Conservation (phyloP, 1,139 yeast species). For the Chernovozyma sophiae-reginae region DNA sequence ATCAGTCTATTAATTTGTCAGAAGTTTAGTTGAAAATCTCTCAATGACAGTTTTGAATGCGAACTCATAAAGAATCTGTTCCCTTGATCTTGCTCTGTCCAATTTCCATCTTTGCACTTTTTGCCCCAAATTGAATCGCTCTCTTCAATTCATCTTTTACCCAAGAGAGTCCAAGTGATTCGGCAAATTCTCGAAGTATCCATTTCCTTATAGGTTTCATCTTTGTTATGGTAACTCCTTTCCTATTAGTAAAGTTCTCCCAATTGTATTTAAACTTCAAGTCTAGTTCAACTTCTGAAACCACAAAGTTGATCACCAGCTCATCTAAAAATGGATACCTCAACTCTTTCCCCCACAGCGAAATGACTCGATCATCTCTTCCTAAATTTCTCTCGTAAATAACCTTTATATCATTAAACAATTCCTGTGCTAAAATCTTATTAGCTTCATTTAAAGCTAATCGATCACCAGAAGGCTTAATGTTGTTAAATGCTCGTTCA, state of each 20-base stretch:
- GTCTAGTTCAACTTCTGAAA: slow-evolving; percentile 45
- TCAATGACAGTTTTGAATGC: too few species aligned
- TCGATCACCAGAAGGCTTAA: slow-evolving; percentile 13
- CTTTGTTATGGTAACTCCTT: slow-evolving; percentile 20
- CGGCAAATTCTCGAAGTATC: slow-evolving; percentile 62
- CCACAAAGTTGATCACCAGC: slow-evolving; percentile 51
- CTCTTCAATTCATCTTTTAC: slow-evolving; percentile 79
- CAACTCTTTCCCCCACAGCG: slow-evolving; percentile 85
- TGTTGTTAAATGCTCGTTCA: slow-evolving; percentile 43
- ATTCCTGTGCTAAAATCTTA: slow-evolving; percentile 37
- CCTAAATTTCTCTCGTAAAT: slow-evolving; percentile 79
- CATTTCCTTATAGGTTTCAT: slow-evolving; percentile 49
- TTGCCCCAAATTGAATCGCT: slow-evolving; percentile 95
- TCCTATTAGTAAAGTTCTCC: slow-evolving; percentile 25
- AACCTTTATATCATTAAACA: slow-evolving; percentile 65
- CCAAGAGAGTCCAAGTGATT: slow-evolving; percentile 42
- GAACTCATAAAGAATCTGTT: slow-evolving; percentile 42
- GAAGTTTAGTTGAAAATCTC: too few species aligned
- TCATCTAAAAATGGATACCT: slow-evolving; percentile 85
- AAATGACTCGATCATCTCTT: slow-evolving; percentile 84
- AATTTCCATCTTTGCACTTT: slow-evolving; percentile 85
- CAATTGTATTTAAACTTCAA: slow-evolving; percentile 40
- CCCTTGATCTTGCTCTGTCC: slow-evolving; percentile 68
- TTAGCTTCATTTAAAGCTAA: slow-evolving; percentile 18
- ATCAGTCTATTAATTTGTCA: neutral